Conservation (phyloP, 768 basidiomycete species). For the Xanthoconium stramineum region DNA sequence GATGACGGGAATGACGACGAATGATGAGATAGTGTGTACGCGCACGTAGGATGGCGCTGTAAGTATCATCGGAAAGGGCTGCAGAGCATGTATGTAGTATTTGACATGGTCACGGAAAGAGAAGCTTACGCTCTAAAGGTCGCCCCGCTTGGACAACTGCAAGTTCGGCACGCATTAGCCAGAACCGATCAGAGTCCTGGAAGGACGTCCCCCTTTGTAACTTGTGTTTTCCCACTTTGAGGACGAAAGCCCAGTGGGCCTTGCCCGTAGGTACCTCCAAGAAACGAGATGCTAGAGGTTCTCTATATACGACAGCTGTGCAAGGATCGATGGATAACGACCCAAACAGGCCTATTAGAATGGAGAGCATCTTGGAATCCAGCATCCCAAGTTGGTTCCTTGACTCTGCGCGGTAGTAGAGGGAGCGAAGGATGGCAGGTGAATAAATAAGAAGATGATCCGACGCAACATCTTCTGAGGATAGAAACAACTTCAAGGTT, state of each 20-base stretch:
- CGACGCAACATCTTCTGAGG: slow-evolving; percentile 10
- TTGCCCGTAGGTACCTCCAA: slow-evolving; percentile 18
- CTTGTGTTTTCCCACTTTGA: slow-evolving; percentile 47
- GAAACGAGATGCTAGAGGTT: slow-evolving; percentile 29
- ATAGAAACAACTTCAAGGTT: slow-evolving; percentile 13
- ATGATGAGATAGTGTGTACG: slow-evolving; percentile 41
- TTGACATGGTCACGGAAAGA: not conserved
- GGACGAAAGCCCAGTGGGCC: slow-evolving; percentile 50
- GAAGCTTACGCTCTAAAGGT: slow-evolving; percentile 14
- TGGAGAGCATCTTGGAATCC: slow-evolving; percentile 34
- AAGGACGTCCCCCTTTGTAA: slow-evolving; percentile 30
- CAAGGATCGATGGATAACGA: slow-evolving; percentile 40
- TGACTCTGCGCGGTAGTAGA: slow-evolving; percentile 39
- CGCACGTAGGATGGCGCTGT: slow-evolving; percentile 30
- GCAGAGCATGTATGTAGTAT: slow-evolving; percentile 5
- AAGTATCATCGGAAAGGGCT: slow-evolving; percentile 14
- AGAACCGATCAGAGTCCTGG: slow-evolving; percentile 52
- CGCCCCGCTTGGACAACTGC: slow-evolving; percentile 21
- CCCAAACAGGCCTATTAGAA: slow-evolving; percentile 49
- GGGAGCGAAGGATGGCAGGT: slow-evolving; percentile 34
- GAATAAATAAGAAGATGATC: slow-evolving; percentile 16
- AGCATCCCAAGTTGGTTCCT: slow-evolving; percentile 35
- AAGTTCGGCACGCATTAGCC: slow-evolving; percentile 54
- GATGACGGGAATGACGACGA: slow-evolving; percentile 33
- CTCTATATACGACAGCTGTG: slow-evolving; percentile 25